Evolutionary conservation across 2,329 filamentous ascomycete species (phyloP), one percentile per base, ranked within the genome.

Genomic region (Trematosphaeria pertusa): DNA sequence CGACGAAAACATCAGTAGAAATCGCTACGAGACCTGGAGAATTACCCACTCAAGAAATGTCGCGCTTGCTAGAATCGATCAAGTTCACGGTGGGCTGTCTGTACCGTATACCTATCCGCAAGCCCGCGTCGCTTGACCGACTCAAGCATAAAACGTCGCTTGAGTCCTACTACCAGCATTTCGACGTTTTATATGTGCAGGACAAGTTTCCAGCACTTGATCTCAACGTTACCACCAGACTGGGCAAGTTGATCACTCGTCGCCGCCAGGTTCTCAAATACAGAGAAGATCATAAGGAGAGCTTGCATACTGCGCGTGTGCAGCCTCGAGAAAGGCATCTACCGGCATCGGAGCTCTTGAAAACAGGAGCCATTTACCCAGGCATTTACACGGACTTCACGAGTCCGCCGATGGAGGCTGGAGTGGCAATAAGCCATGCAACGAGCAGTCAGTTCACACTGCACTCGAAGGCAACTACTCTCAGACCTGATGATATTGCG

Each of bases 201-300:
- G 46, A 52, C 26, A 56, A 52, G 37, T 48, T 52, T 15, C 43
- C 43, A 2, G 11, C 11, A 11, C 4, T 50, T 10, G 34, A 37
- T n/a, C 15, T 32, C 19, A 11, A 21, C 2, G 37, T 50, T 4
- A 34, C 43, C 11, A 32, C 26, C 8, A 42, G 49, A 9, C 33
- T 56, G 17, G 49, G 35, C 3, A 52, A 38, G 21, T 30, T 49
- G 46, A 56, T 56, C 3, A 47, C 52, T 11, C 37, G 46, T 6
- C 43, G 49, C 7, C 50, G 52, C 10, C 52, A 56, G 18, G 5
- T 56, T 5, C 30, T 56, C 2, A 17, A 32, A 18, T 56, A 52
- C 14, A 37, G 44, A 14, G 33, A 42, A 15, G 31, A 14, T 15
- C 52, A 49, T 37, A 37, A 36, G 10, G 32, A 44, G 2, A 47